Conservation (phyloP, 352 stramenopile genomes). For the Peronospora tabacina region DNA sequence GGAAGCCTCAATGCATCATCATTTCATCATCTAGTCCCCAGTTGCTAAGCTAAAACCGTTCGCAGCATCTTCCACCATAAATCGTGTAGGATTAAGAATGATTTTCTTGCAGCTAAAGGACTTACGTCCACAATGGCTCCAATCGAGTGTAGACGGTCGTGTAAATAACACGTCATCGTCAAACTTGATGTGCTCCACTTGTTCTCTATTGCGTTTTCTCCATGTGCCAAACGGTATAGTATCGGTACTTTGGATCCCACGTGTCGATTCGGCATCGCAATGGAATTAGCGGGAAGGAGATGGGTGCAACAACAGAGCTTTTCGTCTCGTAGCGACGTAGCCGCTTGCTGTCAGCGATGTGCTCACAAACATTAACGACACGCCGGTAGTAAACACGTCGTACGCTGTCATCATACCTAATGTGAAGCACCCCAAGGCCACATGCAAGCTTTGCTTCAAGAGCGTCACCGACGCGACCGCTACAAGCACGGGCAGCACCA, state of each 20-base stretch:
- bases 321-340: constrained; percentile 57
- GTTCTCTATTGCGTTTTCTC: constrained; percentile 58
- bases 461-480: constrained; percentile 4
- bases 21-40: constrained; percentile 31
- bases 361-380: constrained; percentile 71
- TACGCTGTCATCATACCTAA: constrained; percentile 68
- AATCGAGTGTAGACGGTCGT: constrained; percentile 62
- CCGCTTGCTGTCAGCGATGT: constrained; percentile 47
- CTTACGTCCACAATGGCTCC: constrained; percentile 58
- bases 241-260: constrained; percentile 69
- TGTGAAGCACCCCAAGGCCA: constrained; percentile 69
- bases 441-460: constrained; percentile 69
- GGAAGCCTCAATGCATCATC: constrained; percentile 45
- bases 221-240: too few species aligned
- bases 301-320: constrained; percentile 62
- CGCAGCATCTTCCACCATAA: constrained; percentile 18
- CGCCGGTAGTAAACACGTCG: constrained; percentile 40
- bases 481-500: constrained; percentile 22
- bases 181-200: constrained; percentile 59
- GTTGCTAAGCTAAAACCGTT: constrained; percentile 33
- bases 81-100: constrained; percentile 42
- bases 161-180: constrained; percentile 40
- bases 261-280: constrained; percentile 58
- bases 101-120: constrained; percentile 66
- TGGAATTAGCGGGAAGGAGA: constrained; percentile 45